These are phyloP conservation scores for Thuidium tamariscinum DNA, from an alignment of 225 moss, liverwort and hornwort genomes.

Conservation along the genomic window DNA sequence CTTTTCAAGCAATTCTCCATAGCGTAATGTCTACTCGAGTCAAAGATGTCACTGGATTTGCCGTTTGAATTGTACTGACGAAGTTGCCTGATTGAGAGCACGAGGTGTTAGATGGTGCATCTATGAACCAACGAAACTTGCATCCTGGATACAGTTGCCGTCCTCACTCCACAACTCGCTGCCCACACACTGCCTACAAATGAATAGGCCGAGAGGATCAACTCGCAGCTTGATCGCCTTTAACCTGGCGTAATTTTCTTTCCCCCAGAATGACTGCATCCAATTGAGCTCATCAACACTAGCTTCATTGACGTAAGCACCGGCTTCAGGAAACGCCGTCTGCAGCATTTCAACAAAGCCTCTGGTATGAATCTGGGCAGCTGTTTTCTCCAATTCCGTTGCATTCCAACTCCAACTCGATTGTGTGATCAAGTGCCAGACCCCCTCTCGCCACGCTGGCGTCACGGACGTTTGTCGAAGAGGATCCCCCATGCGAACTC, in stretches of 20 bases:
- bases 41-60: neutral
- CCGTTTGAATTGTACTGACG: neutral
- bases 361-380: neutral
- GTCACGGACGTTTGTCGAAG: conserved; percentile 2
- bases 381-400: neutral
- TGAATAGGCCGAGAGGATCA: conserved; percentile 12
- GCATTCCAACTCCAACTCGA: conserved; percentile 8
- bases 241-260: conserved; percentile 12
- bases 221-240: neutral
- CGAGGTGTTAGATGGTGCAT: neutral
- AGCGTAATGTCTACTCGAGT: neutral
- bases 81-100: neutral
- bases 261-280: conserved; percentile 15
- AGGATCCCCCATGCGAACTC: conserved; percentile 21
- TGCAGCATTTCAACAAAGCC: neutral
- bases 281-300: conserved; percentile 10
- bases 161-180: conserved; percentile 10
- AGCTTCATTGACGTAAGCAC: conserved; percentile 17
- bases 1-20: neutral
- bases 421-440: neutral
- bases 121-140: neutral
- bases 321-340: conserved; percentile 8
- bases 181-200: conserved; percentile 22
- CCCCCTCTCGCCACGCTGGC: conserved; percentile 13
- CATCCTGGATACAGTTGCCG: neutral